A percentile compares a stretch with the other conserved stretches of the same genome.
Evolutionary conservation across 2,329 filamentous ascomycete genomes (phyloP).

Genomic region (Ustulina deusta): DNA sequence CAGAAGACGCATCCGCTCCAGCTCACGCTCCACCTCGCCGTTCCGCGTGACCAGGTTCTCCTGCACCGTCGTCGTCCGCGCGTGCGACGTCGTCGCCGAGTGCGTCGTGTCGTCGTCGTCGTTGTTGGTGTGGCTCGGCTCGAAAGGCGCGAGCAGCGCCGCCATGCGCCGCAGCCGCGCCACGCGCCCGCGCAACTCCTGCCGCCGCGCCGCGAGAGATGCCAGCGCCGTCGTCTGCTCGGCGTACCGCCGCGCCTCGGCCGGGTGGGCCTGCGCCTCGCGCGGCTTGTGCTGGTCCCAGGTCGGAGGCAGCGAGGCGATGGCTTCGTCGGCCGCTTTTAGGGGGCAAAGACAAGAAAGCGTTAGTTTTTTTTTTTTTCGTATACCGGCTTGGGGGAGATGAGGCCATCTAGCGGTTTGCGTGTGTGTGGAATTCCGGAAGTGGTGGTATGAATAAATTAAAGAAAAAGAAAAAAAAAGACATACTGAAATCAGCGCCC

Average conservation of each 20-base stretch:
- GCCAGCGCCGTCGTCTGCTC: conserved; percentile 63
- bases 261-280: conserved; percentile 55
- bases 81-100: conserved; percentile 51
- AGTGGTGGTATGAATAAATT: too few species aligned
- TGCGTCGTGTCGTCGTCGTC: conserved; percentile 46
- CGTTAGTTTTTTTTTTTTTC: conserved; percentile 3
- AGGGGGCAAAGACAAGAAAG: too few species aligned
- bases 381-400: too few species aligned
- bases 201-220: conserved; percentile 61
- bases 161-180: conserved; percentile 63
- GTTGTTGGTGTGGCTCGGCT: conserved; percentile 35
- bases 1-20: conserved; percentile 74
- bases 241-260: conserved; percentile 64
- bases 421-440: too few species aligned
- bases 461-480: not conserved
- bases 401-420: too few species aligned
- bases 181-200: conserved; percentile 56
- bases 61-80: conserved; percentile 59
- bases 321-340: conserved; percentile 57
- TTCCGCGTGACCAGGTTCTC: conserved; percentile 75
- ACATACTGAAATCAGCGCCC: conserved; percentile 45
- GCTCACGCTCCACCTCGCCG: conserved; percentile 73
- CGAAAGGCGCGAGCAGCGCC: conserved; percentile 64
- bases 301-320: conserved; percentile 60
- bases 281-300: conserved; percentile 58